Evolutionary conservation across 108 stramenopile genomes (phyloP), one percentile per base, ranked within the genome.

Genomic region (Pseudonitzschia delicatissima): DNA sequence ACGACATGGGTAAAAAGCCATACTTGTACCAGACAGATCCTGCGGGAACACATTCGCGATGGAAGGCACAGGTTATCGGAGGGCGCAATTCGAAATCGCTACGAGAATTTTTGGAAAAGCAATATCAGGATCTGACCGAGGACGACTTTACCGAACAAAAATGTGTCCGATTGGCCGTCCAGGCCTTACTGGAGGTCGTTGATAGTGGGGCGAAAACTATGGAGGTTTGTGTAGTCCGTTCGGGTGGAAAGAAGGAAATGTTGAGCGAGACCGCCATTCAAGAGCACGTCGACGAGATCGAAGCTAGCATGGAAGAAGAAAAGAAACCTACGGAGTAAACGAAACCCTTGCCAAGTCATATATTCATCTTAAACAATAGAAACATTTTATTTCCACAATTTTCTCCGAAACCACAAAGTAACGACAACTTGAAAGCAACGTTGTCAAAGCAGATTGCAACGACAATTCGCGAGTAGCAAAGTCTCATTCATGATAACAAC

Each of bases 41-140:
- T 15, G 95, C 96, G 17, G 99, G 99, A 39, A 98, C 97, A n/a
- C 97, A 97, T 70, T 87, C 81, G 39, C 81, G 86, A 18, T 99
- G 99, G 99, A 98, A 97, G 91, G 98, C 98, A 7, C 95, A 98
- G 67, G 97, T 97, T 50, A 93, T 98, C 67, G 99, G 98, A 28
- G 98, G 98, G 39, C 82, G 92, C 44, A 98, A 97, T 81, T 84
- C 90, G 59, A 98, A 98, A 77, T 87, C 84, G 59, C 82, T 99
- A 65, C 77, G 96, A 45, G 99, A 99, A 72, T 99, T 97, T 72
- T 80, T 99, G 67, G 99, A 99, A 87, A 98, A 97, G 73, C 84
- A 96, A 63, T 98, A 94, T 81, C 59, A 62, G 39, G 82, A 84
- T 64, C 26, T 73, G 7, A 64, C 28, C 3, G 55, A 66, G 36